phyloP scores from a whole-genome alignment of 2,329 filamentous ascomycete genomes.

The Scedosporium apiospermum region DNA sequence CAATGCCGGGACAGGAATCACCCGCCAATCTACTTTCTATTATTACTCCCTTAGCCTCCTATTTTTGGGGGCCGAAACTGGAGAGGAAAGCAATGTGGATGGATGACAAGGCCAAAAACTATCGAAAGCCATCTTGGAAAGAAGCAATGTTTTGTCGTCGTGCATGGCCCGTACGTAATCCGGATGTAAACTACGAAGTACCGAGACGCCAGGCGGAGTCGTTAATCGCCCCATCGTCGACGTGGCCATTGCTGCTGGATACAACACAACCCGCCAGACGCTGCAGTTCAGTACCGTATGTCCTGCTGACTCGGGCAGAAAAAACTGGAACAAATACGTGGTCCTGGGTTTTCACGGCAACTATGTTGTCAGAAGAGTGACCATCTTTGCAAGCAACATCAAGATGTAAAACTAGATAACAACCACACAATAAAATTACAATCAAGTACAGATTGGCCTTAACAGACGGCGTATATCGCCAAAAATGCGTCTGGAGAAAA shows the following conservation, averaged over 20 bases:
- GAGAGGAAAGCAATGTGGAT: neutral
- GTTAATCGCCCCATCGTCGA: too few relatives aligned
- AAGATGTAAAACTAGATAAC: neutral
- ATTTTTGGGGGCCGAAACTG: neutral
- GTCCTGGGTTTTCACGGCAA: neutral
- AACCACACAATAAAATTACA: neutral
- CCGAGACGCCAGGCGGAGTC: too few relatives aligned
- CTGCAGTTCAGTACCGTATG: too few relatives aligned
- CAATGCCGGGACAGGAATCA: too few relatives aligned
- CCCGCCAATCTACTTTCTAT: neutral
- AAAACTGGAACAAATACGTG: neutral
- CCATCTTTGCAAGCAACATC: neutral
- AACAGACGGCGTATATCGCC: too few relatives aligned
- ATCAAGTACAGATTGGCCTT: neutral
- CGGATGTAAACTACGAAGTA: too few relatives aligned
- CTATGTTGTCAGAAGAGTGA: neutral
- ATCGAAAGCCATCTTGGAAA: neutral
- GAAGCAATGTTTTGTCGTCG: neutral
- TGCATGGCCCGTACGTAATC: too few relatives aligned
- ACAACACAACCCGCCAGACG: too few relatives aligned
- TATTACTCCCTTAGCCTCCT: neutral
- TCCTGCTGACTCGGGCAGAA: neutral
- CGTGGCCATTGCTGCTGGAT: too few relatives aligned
- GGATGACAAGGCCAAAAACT: neutral
- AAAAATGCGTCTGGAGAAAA: too few relatives aligned